These are phyloP conservation scores for Mycena floridula DNA, from an alignment of 768 basidiomycete species.

Conservation along the genomic window DNA sequence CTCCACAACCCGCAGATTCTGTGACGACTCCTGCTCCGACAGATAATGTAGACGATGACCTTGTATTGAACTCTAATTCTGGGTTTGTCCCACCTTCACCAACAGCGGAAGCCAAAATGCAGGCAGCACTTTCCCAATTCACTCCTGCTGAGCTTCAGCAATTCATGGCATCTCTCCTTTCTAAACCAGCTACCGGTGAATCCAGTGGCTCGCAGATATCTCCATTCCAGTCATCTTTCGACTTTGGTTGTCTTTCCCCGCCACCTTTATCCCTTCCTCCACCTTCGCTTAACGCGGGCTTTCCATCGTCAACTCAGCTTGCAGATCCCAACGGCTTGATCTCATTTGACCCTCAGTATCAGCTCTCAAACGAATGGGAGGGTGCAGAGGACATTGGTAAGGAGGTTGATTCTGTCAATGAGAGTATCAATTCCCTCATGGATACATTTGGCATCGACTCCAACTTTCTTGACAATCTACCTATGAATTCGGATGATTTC, in stretches of 20 bases:
- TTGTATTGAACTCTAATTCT: slow-evolving; percentile 15
- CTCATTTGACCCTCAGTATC: slow-evolving; percentile 24
- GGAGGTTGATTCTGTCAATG: slow-evolving; percentile 66
- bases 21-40: slow-evolving; percentile 8
- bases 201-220: slow-evolving; percentile 17
- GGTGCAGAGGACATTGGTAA: slow-evolving; percentile 59
- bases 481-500: slow-evolving; percentile 1
- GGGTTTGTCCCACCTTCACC: slow-evolving; percentile 17
- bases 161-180: slow-evolving; percentile 39
- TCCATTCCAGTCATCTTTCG: slow-evolving; percentile 18
- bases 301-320: slow-evolving; percentile 17
- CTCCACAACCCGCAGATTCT: background rate
- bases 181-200: slow-evolving; percentile 15
- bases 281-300: no score
- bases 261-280: slow-evolving; percentile 14
- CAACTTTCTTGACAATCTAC: background rate
- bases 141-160: slow-evolving; percentile 54
- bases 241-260: slow-evolving; percentile 14
- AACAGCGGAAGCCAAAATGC: slow-evolving; percentile 36
- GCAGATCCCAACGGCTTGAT: slow-evolving; percentile 25
- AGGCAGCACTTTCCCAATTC: slow-evolving; percentile 46
- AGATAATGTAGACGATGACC: slow-evolving; percentile 7
- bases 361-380: slow-evolving; percentile 52
- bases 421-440: slow-evolving; percentile 66
- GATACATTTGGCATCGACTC: slow-evolving; percentile 65